These are phyloP conservation scores for Sporothrix inflata DNA, from an alignment of 2,329 filamentous ascomycete genomes.

Conservation along the genomic window DNA sequence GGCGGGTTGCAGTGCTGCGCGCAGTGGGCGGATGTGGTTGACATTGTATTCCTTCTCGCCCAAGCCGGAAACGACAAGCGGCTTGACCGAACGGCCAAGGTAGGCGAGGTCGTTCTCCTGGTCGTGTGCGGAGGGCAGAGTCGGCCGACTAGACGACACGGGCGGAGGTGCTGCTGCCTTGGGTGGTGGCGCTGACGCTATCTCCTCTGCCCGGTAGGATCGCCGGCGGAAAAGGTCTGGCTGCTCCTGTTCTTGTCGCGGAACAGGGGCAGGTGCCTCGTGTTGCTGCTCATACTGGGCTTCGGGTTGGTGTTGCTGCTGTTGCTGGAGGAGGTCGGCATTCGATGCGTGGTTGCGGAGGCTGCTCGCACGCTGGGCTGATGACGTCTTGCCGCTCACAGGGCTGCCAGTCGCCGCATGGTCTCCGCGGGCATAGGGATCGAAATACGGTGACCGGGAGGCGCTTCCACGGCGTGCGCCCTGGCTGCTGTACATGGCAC, in stretches of 20 bases:
- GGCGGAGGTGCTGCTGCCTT: slow-evolving; percentile 55
- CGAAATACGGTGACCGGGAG: slow-evolving; percentile 50
- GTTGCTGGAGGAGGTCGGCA: slow-evolving; percentile 9
- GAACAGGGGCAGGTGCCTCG: not conserved
- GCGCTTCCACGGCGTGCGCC: slow-evolving; percentile 43
- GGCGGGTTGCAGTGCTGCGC: slow-evolving; percentile 36
- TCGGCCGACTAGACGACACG: slow-evolving; percentile 49
- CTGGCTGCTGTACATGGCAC: slow-evolving; percentile 38
- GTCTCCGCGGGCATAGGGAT: slow-evolving; percentile 47
- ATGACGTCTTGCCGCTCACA: slow-evolving; percentile 52
- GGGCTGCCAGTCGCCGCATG: slow-evolving; percentile 63
- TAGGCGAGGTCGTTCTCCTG: slow-evolving; percentile 83
- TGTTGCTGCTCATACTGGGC: not conserved
- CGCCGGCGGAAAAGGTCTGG: slow-evolving; percentile 3
- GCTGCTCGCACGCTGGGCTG: slow-evolving; percentile 31
- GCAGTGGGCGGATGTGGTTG: slow-evolving; percentile 47
- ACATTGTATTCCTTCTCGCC: slow-evolving; percentile 52
- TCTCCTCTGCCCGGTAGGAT: not conserved
- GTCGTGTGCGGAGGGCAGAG: slow-evolving; percentile 66
- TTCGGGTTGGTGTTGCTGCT: not conserved
- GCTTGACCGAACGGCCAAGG: slow-evolving; percentile 64
- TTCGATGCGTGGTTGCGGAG: slow-evolving; percentile 44
- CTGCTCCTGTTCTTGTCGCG: not conserved
- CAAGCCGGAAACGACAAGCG: slow-evolving; percentile 45
- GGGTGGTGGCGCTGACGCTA: slow-evolving; percentile 40